Percentiles rank a stretch among this genome's conserved stretches.
Conservation (phyloP, 2,329 filamentous ascomycete genomes). For the Microdochium bolleyi region DNA sequence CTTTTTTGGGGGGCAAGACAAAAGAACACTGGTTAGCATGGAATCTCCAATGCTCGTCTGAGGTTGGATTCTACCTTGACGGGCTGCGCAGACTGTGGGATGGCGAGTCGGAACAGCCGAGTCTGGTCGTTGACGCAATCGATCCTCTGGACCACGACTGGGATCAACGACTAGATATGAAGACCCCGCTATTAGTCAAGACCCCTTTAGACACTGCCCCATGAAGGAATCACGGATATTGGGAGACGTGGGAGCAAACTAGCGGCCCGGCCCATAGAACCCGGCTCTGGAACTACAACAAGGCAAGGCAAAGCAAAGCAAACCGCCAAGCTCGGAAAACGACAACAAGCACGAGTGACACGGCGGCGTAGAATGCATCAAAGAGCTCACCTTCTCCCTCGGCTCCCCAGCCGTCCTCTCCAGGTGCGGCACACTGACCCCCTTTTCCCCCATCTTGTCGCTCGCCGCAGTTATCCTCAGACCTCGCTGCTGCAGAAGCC, state of each 20-base stretch:
- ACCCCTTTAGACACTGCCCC: not conserved
- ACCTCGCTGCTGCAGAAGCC: not conserved
- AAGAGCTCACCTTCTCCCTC: slow-evolving; percentile 46
- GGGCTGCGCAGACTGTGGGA: slow-evolving; percentile 35
- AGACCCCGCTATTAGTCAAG: not conserved
- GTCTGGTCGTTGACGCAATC: slow-evolving; percentile 58
- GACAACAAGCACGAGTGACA: not conserved
- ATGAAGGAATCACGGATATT: too few species aligned
- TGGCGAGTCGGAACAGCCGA: slow-evolving; percentile 57
- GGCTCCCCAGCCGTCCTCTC: slow-evolving; percentile 69
- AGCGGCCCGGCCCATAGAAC: too few species aligned
- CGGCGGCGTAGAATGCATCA: not conserved
- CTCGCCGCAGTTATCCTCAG: slow-evolving; percentile 10
- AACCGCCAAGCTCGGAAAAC: not conserved
- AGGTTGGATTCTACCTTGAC: slow-evolving; percentile 42
- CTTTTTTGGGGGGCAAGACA: slow-evolving; percentile 25
- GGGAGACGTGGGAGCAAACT: too few species aligned
- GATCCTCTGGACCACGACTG: slow-evolving; percentile 53
- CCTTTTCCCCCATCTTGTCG: slow-evolving; percentile 17
- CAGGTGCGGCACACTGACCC: slow-evolving; percentile 37
- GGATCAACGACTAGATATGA: slow-evolving; percentile 40
- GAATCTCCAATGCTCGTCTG: too few species aligned
- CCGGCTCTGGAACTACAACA: too few species aligned
- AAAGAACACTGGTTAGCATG: not conserved
- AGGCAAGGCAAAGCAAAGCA: not conserved